Evolutionary conservation across 371 early-diverging fungal genomes (phyloP).

Genomic region (Saksenaea oblongispora): DNA sequence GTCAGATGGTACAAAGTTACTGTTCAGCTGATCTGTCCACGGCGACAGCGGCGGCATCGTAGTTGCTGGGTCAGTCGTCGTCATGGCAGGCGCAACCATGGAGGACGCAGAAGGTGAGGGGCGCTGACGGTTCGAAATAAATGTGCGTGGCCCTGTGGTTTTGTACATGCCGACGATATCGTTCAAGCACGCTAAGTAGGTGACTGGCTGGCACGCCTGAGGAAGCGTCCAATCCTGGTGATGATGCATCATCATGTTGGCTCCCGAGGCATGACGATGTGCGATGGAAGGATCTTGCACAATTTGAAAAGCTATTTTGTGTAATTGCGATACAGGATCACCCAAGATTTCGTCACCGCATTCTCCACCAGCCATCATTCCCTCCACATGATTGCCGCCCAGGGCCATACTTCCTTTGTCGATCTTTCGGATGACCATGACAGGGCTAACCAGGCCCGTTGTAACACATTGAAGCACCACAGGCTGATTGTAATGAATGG

Average conservation of each 20-base stretch:
- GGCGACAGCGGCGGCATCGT: slow-evolving; percentile 11
- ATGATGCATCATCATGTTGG: slow-evolving; percentile 8
- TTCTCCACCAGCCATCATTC: slow-evolving; percentile 41
- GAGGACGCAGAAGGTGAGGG: neutral
- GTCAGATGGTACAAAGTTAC: slow-evolving; percentile 11
- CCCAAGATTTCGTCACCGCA: slow-evolving; percentile 53
- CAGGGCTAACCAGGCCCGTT: slow-evolving; percentile 82
- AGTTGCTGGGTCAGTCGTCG: neutral
- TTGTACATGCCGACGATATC: slow-evolving; percentile 81
- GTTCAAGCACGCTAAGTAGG: slow-evolving; percentile 75
- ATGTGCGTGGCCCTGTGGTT: slow-evolving; percentile 56
- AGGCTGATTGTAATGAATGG: slow-evolving; percentile 83
- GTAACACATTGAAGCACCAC: slow-evolving; percentile 81
- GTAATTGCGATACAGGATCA: slow-evolving; percentile 85
- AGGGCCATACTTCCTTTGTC: slow-evolving; percentile 80
- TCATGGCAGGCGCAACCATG: neutral
- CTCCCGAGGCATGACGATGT: slow-evolving; percentile 21
- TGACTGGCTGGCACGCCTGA: slow-evolving; percentile 51
- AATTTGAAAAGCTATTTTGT: slow-evolving; percentile 89
- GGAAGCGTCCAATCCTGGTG: slow-evolving; percentile 35
- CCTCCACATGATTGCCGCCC: slow-evolving; percentile 56
- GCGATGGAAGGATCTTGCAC: slow-evolving; percentile 50
- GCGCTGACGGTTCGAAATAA: slow-evolving; percentile 16
- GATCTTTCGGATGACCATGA: slow-evolving; percentile 82
- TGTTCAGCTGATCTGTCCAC: slow-evolving; percentile 14